phyloP scores from a whole-genome alignment of 495 filamentous ascomycete genomes.

The Penicillium coffeae region DNA sequence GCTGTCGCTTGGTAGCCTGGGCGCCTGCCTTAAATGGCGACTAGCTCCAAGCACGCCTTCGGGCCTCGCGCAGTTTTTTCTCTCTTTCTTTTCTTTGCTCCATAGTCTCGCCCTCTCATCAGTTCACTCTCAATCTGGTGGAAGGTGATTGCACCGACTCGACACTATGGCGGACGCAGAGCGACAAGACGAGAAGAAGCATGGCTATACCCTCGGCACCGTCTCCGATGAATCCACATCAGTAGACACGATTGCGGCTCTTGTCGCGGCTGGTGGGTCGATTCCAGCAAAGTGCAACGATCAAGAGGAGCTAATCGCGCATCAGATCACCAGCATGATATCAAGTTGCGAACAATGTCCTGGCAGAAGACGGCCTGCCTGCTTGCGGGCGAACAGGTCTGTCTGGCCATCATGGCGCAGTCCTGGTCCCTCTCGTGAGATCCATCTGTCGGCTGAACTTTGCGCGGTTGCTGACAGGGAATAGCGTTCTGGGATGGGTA shows the following conservation, averaged over 20 bases:
- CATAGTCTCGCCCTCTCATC: no score
- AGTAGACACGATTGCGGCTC: conserved; percentile 19
- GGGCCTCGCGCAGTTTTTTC: background rate
- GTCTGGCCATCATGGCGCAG: conserved; percentile 48
- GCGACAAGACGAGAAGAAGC: conserved; percentile 13
- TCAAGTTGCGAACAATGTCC: conserved; percentile 45
- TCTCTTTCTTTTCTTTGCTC: background rate
- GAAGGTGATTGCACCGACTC: background rate
- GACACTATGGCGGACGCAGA: background rate
- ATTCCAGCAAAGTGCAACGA: background rate
- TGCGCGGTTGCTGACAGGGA: conserved; percentile 1
- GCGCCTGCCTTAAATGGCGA: background rate
- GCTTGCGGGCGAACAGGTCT: conserved; percentile 45
- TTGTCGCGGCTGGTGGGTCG: conserved; percentile 22
- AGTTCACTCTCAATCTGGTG: no score
- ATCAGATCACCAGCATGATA: conserved; percentile 42
- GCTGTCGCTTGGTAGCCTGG: background rate
- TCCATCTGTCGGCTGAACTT: background rate
- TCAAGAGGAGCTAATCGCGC: background rate
- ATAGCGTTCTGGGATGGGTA: conserved; percentile 44
- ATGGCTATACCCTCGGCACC: conserved; percentile 6
- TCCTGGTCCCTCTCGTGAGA: conserved; percentile 43
- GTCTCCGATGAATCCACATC: conserved; percentile 14
- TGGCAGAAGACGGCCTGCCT: conserved; percentile 46
- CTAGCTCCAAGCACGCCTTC: background rate